A percentile compares a stretch with the other conserved stretches of the same genome.
Conservation (phyloP, 192 early-diverging fungal species). For the Entophlyctis helioformis region DNA sequence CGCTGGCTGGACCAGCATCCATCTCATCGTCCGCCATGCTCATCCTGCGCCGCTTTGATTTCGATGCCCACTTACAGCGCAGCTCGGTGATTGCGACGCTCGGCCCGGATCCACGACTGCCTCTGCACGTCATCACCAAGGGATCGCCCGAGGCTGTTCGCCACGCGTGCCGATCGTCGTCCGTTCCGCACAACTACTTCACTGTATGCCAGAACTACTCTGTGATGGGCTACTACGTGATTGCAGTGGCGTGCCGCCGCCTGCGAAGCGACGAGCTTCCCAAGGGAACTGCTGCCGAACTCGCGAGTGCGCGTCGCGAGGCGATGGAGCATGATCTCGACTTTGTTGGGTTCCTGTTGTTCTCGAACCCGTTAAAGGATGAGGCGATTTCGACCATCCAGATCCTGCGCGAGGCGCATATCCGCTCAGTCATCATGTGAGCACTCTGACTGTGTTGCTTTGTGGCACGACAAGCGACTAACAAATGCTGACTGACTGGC, state of each 20-base stretch:
- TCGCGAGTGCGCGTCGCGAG: slow-evolving; percentile 37
- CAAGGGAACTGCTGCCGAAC: slow-evolving; percentile 10
- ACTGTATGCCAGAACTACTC: slow-evolving; percentile 11
- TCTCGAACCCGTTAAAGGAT: slow-evolving; percentile 63
- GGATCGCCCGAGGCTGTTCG: slow-evolving; percentile 28
- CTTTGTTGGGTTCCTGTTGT: slow-evolving; percentile 59
- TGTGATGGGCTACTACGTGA: slow-evolving; percentile 30
- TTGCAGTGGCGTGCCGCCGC: slow-evolving; percentile 16
- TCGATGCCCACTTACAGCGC: slow-evolving; percentile 26
- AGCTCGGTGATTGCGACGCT: slow-evolving; percentile 10
- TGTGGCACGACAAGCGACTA: no score
- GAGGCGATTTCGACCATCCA: slow-evolving; percentile 51
- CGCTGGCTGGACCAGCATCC: no score
- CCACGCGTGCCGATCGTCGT: slow-evolving; percentile 17
- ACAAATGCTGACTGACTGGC: neutral
- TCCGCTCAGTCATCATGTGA: slow-evolving; percentile 62
- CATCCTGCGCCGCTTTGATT: slow-evolving; percentile 60
- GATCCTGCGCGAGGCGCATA: slow-evolving; percentile 50
- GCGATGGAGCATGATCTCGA: slow-evolving; percentile 45
- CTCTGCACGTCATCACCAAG: no score
- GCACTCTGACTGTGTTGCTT: slow-evolving; percentile 1
- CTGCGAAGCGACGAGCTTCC: slow-evolving; percentile 1
- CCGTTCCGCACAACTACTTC: slow-evolving; percentile 24
- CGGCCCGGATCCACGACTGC: no score
- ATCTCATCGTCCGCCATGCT: no score